Evolutionary conservation across 306 rosid genomes (phyloP).

Genomic region (Comarum palustre): DNA sequence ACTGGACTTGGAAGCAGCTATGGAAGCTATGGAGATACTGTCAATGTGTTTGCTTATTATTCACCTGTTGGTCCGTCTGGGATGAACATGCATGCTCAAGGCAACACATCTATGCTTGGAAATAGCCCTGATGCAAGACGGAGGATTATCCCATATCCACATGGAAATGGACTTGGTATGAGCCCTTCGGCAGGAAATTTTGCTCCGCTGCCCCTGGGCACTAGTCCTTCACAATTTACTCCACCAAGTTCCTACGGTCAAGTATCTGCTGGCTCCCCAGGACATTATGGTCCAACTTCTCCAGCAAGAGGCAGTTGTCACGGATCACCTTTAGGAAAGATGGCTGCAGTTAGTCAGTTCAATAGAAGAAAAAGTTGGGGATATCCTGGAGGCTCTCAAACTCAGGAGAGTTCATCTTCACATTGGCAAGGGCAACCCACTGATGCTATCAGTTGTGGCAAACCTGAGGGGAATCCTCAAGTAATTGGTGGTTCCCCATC

Average conservation of each 20-base stretch:
- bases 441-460: slow-evolving; percentile 52
- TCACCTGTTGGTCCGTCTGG: slow-evolving; percentile 92
- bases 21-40: slow-evolving; percentile 91
- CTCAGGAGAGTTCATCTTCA: slow-evolving; percentile 68
- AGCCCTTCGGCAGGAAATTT: slow-evolving; percentile 92
- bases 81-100: slow-evolving; percentile 71
- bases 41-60: slow-evolving; percentile 75
- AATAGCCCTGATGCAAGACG: slow-evolving; percentile 93
- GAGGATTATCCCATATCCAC: slow-evolving; percentile 64
- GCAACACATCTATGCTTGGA: slow-evolving; percentile 73
- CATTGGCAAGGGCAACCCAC: slow-evolving; percentile 71
- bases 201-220: slow-evolving; percentile 92
- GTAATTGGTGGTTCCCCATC: slow-evolving; percentile 63
- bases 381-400: slow-evolving; percentile 69
- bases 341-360: slow-evolving; percentile 74
- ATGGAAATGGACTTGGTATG: slow-evolving; percentile 78
- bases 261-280: slow-evolving; percentile 77
- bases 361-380: slow-evolving; percentile 89
- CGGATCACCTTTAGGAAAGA: slow-evolving; percentile 92
- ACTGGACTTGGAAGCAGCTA: slow-evolving; percentile 88
- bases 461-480: slow-evolving; percentile 66
- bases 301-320: slow-evolving; percentile 95
- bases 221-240: slow-evolving; percentile 95
- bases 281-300: slow-evolving; percentile 92
- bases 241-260: slow-evolving; percentile 85